phyloP scores from a whole-genome alignment of 257 asterid species.

The Avicennia marina region DNA sequence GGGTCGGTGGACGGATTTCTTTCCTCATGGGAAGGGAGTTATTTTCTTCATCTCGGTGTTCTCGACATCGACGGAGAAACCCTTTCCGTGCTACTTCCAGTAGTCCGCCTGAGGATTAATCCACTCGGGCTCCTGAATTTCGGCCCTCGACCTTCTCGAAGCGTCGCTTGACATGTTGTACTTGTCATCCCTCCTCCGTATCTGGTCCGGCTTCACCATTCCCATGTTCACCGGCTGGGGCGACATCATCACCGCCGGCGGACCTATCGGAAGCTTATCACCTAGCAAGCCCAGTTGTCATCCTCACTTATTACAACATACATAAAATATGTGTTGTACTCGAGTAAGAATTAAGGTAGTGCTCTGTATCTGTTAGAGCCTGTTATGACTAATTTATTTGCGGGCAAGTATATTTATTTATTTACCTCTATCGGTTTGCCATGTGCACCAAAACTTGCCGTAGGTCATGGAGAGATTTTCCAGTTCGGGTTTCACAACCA shows the following conservation, averaged over 20 bases:
- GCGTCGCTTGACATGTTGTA: constrained; percentile 50
- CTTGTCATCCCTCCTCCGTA: constrained; percentile 41
- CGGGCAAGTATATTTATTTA: neutral
- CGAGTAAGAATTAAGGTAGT: too few relatives aligned
- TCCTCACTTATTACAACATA: too few relatives aligned
- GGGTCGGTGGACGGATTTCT: too few relatives aligned
- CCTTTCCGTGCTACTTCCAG: constrained; percentile 71
- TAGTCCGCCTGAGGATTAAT: constrained; percentile 66
- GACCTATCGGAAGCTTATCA: constrained; percentile 64
- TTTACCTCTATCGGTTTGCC: constrained; percentile 80
- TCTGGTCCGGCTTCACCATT: constrained; percentile 36
- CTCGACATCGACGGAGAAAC: constrained; percentile 45
- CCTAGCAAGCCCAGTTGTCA: constrained; percentile 22
- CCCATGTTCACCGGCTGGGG: constrained; percentile 56
- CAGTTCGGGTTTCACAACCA: constrained; percentile 47
- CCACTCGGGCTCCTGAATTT: constrained; percentile 54
- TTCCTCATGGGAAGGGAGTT: constrained; percentile 30
- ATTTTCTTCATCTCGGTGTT: constrained; percentile 40
- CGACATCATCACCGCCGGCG: constrained; percentile 74
- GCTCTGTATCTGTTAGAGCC: too few relatives aligned
- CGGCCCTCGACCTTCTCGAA: constrained; percentile 33
- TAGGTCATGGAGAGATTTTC: constrained; percentile 55
- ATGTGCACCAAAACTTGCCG: constrained; percentile 96
- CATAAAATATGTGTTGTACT: too few relatives aligned
- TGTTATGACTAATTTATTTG: too few relatives aligned